These are phyloP conservation scores for Thelonectria olida DNA, from an alignment of 2,329 filamentous ascomycete genomes.

Conservation along the genomic window DNA sequence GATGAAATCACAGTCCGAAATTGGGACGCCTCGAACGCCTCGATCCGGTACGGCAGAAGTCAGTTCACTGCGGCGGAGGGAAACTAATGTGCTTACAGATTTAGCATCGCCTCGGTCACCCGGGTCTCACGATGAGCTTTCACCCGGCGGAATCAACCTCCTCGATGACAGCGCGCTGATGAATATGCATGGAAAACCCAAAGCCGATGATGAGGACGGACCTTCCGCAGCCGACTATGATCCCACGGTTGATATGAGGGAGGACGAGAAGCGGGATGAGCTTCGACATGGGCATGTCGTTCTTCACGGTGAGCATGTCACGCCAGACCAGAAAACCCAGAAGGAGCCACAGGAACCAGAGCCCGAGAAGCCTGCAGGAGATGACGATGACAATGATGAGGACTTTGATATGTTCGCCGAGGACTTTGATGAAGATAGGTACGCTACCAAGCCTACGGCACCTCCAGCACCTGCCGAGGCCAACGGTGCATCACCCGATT, in stretches of 20 bases:
- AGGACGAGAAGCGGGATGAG: constrained; percentile 78
- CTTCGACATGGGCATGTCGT: constrained; percentile 66
- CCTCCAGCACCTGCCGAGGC: constrained; percentile 47
- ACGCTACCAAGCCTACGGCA: constrained; percentile 60
- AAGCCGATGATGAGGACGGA: constrained; percentile 67
- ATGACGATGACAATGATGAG: constrained; percentile 73
- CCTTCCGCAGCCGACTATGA: constrained; percentile 95
- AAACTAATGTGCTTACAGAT: constrained; percentile 43
- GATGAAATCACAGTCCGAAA: constrained; percentile 40
- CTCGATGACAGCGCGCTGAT: constrained; percentile 73
- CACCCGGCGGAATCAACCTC: constrained; percentile 69
- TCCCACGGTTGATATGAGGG: constrained; percentile 86
- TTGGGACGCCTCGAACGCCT: constrained; percentile 56
- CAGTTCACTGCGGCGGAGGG: background rate
- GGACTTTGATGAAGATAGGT: constrained; percentile 75
- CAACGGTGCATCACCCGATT: constrained; percentile 57
- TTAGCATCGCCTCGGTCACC: constrained; percentile 54
- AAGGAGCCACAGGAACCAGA: constrained; percentile 41
- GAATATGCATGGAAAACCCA: constrained; percentile 62
- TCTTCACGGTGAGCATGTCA: constrained; percentile 56
- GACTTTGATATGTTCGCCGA: constrained; percentile 93
- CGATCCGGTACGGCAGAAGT: constrained; percentile 53
- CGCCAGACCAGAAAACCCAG: constrained; percentile 37
- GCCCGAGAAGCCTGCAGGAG: constrained; percentile 43
- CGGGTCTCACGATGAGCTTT: constrained; percentile 60